phyloP scores from a whole-genome alignment of 176 grass and related monocot species.

The Oryza glaberrima region DNA sequence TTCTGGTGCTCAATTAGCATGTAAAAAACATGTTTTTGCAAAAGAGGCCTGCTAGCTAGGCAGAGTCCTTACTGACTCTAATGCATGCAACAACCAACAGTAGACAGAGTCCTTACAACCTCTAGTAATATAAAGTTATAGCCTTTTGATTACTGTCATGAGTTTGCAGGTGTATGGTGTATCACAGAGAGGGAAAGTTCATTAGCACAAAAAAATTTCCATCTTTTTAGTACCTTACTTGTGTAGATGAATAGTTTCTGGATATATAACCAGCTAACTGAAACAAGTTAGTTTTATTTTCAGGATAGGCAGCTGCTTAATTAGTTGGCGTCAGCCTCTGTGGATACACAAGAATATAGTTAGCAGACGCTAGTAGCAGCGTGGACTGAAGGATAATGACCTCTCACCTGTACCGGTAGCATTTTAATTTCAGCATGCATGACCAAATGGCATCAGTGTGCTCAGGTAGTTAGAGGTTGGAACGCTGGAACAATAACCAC shows the following conservation, averaged over 20 bases:
- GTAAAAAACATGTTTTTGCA: conserved; percentile 12
- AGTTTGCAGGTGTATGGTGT: background rate
- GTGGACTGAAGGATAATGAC: conserved; percentile 53
- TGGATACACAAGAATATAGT: conserved; percentile 24
- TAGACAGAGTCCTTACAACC: background rate
- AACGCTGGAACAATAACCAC: background rate
- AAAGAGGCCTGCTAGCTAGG: background rate
- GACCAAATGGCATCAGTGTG: background rate
- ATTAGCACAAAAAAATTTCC: background rate
- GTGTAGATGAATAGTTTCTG: background rate
- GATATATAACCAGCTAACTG: conserved; percentile 9
- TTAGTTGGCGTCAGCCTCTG: conserved; percentile 26
- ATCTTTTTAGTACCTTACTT: background rate
- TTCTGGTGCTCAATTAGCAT: conserved; percentile 27
- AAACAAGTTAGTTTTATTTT: conserved; percentile 18
- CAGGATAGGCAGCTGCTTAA: conserved; percentile 19
- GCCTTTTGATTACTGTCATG: background rate
- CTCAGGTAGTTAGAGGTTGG: conserved; percentile 40
- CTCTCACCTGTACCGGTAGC: conserved; percentile 30
- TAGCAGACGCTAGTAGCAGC: conserved; percentile 26
- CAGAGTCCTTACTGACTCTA: background rate
- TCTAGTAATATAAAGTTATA: background rate
- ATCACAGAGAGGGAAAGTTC: background rate
- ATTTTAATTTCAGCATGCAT: conserved; percentile 26
- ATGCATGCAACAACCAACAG: background rate